phyloP scores from a whole-genome alignment of 768 basidiomycete genomes.

The Rhodotorula babjevae region DNA sequence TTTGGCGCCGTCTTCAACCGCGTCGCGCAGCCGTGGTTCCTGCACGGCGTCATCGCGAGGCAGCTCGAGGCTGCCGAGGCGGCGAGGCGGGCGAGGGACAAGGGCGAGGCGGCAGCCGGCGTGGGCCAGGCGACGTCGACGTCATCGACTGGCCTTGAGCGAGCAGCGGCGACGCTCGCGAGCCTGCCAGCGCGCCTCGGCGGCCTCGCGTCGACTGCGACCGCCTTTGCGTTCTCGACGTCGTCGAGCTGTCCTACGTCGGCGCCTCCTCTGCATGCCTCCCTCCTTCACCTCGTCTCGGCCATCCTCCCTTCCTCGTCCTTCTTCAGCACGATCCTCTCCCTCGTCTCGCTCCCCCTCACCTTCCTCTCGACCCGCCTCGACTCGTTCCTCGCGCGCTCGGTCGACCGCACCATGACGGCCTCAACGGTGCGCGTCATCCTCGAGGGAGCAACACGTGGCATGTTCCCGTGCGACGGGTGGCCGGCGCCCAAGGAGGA shows the following conservation, averaged over 20 bases:
- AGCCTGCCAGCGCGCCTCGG: background rate
- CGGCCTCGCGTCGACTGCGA: rapidly evolving
- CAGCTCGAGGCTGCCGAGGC: slow-evolving; percentile 51
- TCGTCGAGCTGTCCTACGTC: slow-evolving; percentile 63
- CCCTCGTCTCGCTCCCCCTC: slow-evolving; percentile 53
- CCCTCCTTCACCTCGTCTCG: slow-evolving; percentile 9
- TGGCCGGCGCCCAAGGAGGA: slow-evolving; percentile 69
- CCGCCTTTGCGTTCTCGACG: slow-evolving; percentile 53
- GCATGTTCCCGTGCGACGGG: slow-evolving; percentile 71
- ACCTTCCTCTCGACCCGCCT: slow-evolving; percentile 56
- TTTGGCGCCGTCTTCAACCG: slow-evolving; percentile 57
- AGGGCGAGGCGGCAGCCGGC: background rate
- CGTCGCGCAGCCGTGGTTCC: slow-evolving; percentile 84
- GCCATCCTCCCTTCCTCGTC: slow-evolving; percentile 53
- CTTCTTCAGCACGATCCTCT: slow-evolving; percentile 49
- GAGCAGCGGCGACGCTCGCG: slow-evolving; percentile 40
- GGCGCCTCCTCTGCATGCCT: slow-evolving; percentile 40
- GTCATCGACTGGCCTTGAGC: background rate
- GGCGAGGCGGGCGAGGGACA: background rate
- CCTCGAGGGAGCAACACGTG: slow-evolving; percentile 59
- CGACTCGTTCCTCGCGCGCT: slow-evolving; percentile 62
- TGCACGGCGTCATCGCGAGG: slow-evolving; percentile 65
- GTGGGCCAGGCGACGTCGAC: background rate
- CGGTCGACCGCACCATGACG: slow-evolving; percentile 59
- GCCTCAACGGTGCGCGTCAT: slow-evolving; percentile 56